phyloP scores from a whole-genome alignment of 345 rosid genomes.

The Cardamine chenopodiifolia region DNA sequence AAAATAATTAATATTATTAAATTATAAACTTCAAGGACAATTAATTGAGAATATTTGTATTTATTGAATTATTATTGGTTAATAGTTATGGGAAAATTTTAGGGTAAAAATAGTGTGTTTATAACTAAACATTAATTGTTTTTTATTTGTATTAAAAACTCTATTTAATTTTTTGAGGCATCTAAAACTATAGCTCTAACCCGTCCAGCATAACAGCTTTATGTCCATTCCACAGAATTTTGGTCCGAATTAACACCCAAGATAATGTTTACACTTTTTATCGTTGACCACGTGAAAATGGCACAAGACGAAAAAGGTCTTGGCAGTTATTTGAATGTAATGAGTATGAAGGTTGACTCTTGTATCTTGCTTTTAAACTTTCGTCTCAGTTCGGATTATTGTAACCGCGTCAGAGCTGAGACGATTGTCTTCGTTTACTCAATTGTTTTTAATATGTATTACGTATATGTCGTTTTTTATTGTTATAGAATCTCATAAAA shows the following conservation, averaged over 20 bases:
- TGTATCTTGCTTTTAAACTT: constrained; percentile 14
- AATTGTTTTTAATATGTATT: background rate
- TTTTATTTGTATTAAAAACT: no score
- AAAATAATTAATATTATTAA: no score
- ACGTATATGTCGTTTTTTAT: no score
- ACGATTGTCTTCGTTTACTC: background rate
- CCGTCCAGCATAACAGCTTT: background rate
- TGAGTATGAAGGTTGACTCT: constrained; percentile 31
- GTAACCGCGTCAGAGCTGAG: constrained; percentile 24
- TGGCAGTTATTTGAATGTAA: constrained; percentile 23
- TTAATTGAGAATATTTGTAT: no score
- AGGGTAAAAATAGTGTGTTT: background rate
- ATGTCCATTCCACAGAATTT: no score
- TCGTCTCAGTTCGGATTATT: constrained; percentile 21
- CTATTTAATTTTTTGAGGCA: no score
- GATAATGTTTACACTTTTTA: constrained; percentile 8
- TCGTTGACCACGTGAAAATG: constrained; percentile 30
- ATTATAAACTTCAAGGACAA: background rate
- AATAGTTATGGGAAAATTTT: no score
- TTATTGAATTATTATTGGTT: background rate
- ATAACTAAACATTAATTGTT: no score
- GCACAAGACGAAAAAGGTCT: constrained; percentile 10
- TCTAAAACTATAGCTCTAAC: no score
- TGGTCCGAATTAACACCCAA: background rate
- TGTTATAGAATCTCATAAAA: background rate